Conservation (phyloP, 2,329 filamentous ascomycete species). For the Rutstroemia sp. region DNA sequence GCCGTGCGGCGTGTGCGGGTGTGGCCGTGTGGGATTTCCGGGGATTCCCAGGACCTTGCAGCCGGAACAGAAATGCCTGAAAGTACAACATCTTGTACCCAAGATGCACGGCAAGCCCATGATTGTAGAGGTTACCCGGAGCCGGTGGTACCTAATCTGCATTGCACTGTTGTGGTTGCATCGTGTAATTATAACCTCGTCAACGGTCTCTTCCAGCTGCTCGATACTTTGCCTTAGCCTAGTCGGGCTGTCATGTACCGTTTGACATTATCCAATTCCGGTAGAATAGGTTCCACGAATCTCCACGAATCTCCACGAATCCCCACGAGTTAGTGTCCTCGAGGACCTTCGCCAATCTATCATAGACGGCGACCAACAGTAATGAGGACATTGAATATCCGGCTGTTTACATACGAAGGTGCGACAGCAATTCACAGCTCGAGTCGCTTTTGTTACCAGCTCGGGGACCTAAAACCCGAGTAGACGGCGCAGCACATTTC, state of each 20-base stretch:
- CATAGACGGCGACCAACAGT: slow-evolving; percentile 7
- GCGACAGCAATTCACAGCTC: slow-evolving; percentile 5
- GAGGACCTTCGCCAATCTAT: slow-evolving; percentile 11
- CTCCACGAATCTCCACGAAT: background rate
- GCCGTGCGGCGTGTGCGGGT: slow-evolving; percentile 3
- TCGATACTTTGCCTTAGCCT: background rate
- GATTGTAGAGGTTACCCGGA: background rate
- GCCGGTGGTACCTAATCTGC: slow-evolving; percentile 3
- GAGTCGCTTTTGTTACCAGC: slow-evolving; percentile 8
- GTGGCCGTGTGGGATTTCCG: slow-evolving; percentile 10
- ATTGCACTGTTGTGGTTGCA: slow-evolving; percentile 4
- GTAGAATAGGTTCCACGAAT: background rate
- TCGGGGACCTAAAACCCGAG: slow-evolving; percentile 11
- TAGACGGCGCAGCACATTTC: slow-evolving; percentile 12
- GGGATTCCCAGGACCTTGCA: slow-evolving; percentile 7
- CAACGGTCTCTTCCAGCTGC: slow-evolving; percentile 1
- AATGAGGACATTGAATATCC: slow-evolving; percentile 6
- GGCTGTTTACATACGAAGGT: slow-evolving; percentile 9
- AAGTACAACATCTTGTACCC: slow-evolving; percentile 6
- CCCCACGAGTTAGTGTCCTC: slow-evolving; percentile 9
- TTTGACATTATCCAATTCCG: slow-evolving; percentile 5
- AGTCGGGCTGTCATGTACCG: background rate
- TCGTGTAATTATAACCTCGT: slow-evolving; percentile 5
- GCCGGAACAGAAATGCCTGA: slow-evolving; percentile 7
- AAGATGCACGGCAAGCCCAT: background rate